Evolutionary conservation across 2,329 filamentous ascomycete genomes (phyloP).

Genomic region (Thielaviopsis musarum): DNA sequence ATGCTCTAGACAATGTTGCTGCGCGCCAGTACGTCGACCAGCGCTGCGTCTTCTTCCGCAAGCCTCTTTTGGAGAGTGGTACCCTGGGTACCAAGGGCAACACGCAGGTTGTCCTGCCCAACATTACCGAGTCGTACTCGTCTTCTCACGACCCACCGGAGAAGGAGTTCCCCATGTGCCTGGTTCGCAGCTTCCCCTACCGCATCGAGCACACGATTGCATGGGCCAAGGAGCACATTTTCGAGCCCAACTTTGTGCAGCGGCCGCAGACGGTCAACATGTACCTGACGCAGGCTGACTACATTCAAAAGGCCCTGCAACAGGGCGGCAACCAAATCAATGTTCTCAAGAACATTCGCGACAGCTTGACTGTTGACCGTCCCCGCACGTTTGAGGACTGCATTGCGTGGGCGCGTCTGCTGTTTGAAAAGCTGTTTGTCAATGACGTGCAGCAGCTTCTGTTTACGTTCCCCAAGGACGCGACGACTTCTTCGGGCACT

Average conservation of each 20-base stretch:
- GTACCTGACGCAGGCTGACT: constrained; percentile 82
- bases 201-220: constrained; percentile 97
- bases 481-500: constrained; percentile 70
- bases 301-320: constrained; percentile 71
- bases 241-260: constrained; percentile 86
- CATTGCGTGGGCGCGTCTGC: constrained; percentile 80
- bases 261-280: constrained; percentile 88
- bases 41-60: constrained; percentile 95
- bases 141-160: constrained; percentile 90
- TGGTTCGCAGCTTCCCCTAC: constrained; percentile 91
- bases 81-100: constrained; percentile 99
- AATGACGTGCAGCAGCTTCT: constrained; percentile 91
- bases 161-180: constrained; percentile 99
- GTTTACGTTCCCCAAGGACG: constrained; percentile 94
- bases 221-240: constrained; percentile 82
- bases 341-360: constrained; percentile 75
- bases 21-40: constrained; percentile 92
- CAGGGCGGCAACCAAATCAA: constrained; percentile 91
- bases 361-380: constrained; percentile 82
- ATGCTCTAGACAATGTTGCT: constrained; percentile 94
- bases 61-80: constrained; percentile 87
- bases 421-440: constrained; percentile 95
- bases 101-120: constrained; percentile 84
- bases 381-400: constrained; percentile 90
- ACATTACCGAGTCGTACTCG: constrained; percentile 90